Evolutionary conservation across 2,329 filamentous ascomycete genomes (phyloP).

Genomic region (Aspergillus melleus): DNA sequence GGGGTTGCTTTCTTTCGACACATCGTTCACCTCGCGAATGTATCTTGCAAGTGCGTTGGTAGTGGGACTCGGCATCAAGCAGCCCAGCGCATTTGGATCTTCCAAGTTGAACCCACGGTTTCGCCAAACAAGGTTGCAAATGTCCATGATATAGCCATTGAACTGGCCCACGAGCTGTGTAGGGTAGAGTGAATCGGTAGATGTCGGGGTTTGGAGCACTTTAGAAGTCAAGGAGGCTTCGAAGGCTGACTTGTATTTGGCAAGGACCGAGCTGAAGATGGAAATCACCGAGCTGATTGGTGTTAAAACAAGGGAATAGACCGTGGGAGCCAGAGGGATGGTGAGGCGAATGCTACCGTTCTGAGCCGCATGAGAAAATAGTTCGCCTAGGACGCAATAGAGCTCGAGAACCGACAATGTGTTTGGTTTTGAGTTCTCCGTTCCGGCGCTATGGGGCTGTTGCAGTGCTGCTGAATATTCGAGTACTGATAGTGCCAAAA

Average conservation of each 20-base stretch:
- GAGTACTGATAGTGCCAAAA: constrained; percentile 59
- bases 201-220: constrained; percentile 34
- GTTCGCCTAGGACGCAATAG: constrained; percentile 64
- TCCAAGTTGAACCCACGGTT: constrained; percentile 66
- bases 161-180: constrained; percentile 66
- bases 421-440: constrained; percentile 27
- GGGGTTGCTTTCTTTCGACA: constrained; percentile 29
- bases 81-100: constrained; percentile 62
- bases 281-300: constrained; percentile 64
- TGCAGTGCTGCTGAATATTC: constrained; percentile 50
- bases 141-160: constrained; percentile 83
- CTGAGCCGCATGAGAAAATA: constrained; percentile 55
- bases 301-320: constrained; percentile 71
- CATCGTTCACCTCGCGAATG: constrained; percentile 39
- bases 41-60: constrained; percentile 46
- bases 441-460: constrained; percentile 5
- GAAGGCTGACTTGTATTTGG: constrained; percentile 72
- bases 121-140: constrained; percentile 82
- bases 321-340: constrained; percentile 65
- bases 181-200: constrained; percentile 49
- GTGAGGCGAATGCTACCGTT: constrained; percentile 63
- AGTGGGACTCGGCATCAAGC: constrained; percentile 51
- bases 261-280: constrained; percentile 68
- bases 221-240: constrained; percentile 58
- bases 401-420: constrained; percentile 62